A percentile compares a stretch with the other conserved stretches of the same genome.
Conservation (phyloP, 2,329 filamentous ascomycete genomes). For the Allantophomopsis lycopodina region DNA sequence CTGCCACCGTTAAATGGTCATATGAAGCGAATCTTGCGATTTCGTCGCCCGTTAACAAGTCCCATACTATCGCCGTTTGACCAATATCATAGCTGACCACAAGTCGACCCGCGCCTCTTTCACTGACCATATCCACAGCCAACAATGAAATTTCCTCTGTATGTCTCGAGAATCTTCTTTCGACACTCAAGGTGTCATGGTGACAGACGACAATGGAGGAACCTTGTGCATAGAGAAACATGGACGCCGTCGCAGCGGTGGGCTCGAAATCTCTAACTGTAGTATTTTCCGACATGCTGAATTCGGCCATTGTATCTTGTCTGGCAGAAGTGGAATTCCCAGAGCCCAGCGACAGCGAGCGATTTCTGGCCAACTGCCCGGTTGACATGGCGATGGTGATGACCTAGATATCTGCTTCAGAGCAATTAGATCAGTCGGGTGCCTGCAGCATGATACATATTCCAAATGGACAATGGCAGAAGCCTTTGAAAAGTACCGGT, state of each 20-base stretch:
- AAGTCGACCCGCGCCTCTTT: constrained; percentile 68
- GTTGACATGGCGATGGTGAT: constrained; percentile 39
- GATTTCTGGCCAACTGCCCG: constrained; percentile 39
- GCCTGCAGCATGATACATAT: constrained; percentile 9
- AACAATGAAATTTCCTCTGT: constrained; percentile 72
- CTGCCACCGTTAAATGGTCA: constrained; percentile 68
- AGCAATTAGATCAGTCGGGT: constrained; percentile 15
- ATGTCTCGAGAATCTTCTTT: constrained; percentile 74
- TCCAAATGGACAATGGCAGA: constrained; percentile 10
- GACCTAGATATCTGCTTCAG: constrained; percentile 13
- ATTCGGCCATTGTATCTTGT: constrained; percentile 32
- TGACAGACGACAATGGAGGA: constrained; percentile 75
- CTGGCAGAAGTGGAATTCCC: constrained; percentile 37
- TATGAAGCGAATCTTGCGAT: constrained; percentile 88
- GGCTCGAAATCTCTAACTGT: constrained; percentile 58
- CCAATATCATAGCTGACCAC: constrained; percentile 89
- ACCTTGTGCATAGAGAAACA: constrained; percentile 81
- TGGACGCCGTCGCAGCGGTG: constrained; percentile 79
- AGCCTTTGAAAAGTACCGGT: constrained; percentile 6
- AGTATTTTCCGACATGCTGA: constrained; percentile 34
- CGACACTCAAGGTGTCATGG: constrained; percentile 83
- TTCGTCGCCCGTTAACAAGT: constrained; percentile 82
- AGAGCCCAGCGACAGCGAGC: constrained; percentile 43
- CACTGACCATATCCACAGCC: constrained; percentile 82
- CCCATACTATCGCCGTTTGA: constrained; percentile 92